Percentiles rank a stretch among this genome's conserved stretches.
phyloP scores from a whole-genome alignment of 2,329 filamentous ascomycete species.

The Plectosphaerella plurivora region DNA sequence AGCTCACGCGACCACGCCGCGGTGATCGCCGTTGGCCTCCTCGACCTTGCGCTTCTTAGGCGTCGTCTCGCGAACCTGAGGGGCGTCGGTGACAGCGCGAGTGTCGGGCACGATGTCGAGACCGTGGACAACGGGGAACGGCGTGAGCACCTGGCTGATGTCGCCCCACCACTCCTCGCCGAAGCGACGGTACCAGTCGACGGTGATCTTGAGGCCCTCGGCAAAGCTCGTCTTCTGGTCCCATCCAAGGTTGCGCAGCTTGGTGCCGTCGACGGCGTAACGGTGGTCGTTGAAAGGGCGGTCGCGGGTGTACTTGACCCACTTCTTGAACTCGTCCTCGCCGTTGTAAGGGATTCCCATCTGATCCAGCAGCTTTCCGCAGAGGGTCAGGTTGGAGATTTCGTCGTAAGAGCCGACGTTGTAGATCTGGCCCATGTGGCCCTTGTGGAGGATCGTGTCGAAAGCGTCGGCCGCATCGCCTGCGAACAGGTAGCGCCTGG shows the following conservation, averaged over 20 bases:
- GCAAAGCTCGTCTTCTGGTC: conserved; percentile 61
- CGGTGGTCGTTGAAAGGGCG: conserved; percentile 74
- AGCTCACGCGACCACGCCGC: conserved; percentile 2
- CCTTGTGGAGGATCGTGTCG: conserved; percentile 78
- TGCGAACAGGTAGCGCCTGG: conserved; percentile 72
- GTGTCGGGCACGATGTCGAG: conserved; percentile 50
- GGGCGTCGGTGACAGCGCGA: conserved; percentile 29
- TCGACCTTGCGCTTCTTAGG: conserved; percentile 15
- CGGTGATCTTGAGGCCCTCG: conserved; percentile 58
- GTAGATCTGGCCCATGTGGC: conserved; percentile 70
- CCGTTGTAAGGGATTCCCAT: conserved; percentile 52
- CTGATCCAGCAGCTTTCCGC: conserved; percentile 57
- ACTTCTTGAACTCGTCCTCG: conserved; percentile 51
- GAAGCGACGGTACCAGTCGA: conserved; percentile 65
- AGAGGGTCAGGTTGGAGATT: conserved; percentile 69
- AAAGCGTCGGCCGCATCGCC: conserved; percentile 78
- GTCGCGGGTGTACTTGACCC: conserved; percentile 72
- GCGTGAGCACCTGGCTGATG: conserved; percentile 63
- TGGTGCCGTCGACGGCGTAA: conserved; percentile 67
- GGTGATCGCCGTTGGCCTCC: conserved; percentile 6
- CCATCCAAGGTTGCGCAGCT: conserved; percentile 65
- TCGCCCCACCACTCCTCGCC: conserved; percentile 70
- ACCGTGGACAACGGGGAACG: conserved; percentile 58
- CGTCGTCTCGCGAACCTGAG: conserved; percentile 15
- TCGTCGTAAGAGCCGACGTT: conserved; percentile 78